Conservation (phyloP, 495 filamentous ascomycete genomes). For the Corynascus novoguineensis region DNA sequence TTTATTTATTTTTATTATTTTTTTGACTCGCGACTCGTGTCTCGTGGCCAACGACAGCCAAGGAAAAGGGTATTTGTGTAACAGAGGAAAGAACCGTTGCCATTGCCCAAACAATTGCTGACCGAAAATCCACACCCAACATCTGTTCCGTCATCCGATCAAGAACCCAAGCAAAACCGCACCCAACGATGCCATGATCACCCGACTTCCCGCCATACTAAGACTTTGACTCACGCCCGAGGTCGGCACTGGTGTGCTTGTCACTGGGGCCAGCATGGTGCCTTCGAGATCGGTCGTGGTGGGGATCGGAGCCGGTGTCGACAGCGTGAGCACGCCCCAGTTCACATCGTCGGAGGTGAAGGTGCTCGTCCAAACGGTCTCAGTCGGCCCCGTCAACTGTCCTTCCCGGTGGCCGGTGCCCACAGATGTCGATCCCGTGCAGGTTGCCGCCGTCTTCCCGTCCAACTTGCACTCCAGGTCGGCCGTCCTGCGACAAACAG, state of each 20-base stretch:
- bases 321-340: slow-evolving; percentile 38
- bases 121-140: not conserved
- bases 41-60: not conserved
- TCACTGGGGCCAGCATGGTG: slow-evolving; percentile 15
- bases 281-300: slow-evolving; percentile 23
- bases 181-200: not conserved
- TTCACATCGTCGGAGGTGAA: slow-evolving; percentile 27
- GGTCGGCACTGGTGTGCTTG: slow-evolving; percentile 8
- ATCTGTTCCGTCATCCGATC: not conserved
- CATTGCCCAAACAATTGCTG: not conserved
- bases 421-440: slow-evolving; percentile 33
- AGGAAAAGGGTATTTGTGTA: not conserved
- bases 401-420: slow-evolving; percentile 25
- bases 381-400: slow-evolving; percentile 28
- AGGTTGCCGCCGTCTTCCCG: slow-evolving; percentile 33
- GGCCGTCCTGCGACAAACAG: slow-evolving; percentile 26
- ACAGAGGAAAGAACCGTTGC: not conserved
- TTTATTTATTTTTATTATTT: no score
- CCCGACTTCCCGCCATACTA: not conserved
- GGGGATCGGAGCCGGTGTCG: slow-evolving; percentile 23
- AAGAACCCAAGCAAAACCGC: not conserved
- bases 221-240: slow-evolving; percentile 6
- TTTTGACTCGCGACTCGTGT: not conserved
- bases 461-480: slow-evolving; percentile 31
- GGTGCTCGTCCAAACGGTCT: slow-evolving; percentile 31